Conservation (phyloP, 2,329 filamentous ascomycete species). For the Mollisiaceae sp. region DNA sequence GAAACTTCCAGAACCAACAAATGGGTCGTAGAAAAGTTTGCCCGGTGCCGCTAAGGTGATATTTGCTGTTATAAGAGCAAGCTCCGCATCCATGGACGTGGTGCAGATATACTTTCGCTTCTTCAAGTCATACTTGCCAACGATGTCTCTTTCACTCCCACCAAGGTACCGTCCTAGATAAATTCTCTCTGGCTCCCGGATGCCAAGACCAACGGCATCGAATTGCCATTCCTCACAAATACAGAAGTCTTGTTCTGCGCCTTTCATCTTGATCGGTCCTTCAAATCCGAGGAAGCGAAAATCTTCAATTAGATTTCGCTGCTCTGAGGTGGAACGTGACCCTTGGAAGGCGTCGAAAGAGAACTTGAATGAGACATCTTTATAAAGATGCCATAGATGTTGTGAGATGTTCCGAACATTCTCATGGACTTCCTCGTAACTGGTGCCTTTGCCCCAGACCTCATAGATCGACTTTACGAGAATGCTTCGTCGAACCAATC, state of each 20-base stretch:
- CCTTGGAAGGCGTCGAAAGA: conserved; percentile 82
- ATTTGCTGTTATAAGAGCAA: conserved; percentile 90
- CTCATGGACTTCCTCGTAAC: conserved; percentile 71
- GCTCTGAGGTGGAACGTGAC: conserved; percentile 65
- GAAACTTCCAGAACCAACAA: conserved; percentile 94
- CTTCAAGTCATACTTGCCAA: conserved; percentile 84
- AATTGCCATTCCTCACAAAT: conserved; percentile 82
- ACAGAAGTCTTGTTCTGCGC: conserved; percentile 75
- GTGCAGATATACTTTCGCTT: conserved; percentile 93
- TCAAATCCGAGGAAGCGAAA: conserved; percentile 80
- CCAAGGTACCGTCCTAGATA: conserved; percentile 77
- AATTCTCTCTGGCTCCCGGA: conserved; percentile 62
- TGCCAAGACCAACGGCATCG: conserved; percentile 52
- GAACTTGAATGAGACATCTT: conserved; percentile 77
- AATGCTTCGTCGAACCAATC: conserved; percentile 77
- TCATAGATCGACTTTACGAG: conserved; percentile 85
- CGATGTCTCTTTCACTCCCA: conserved; percentile 67
- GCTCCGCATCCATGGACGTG: conserved; percentile 95
- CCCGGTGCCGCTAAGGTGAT: conserved; percentile 82
- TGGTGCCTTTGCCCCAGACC: conserved; percentile 78
- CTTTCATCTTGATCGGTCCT: conserved; percentile 78
- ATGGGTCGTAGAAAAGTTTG: conserved; percentile 91
- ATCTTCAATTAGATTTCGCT: conserved; percentile 78
- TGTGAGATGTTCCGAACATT: conserved; percentile 64
- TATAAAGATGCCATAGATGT: conserved; percentile 71